Percentiles rank a stretch among this genome's conserved stretches.
Conservation (phyloP, 2,329 filamentous ascomycete genomes). For the Cordyceps pruinosa region DNA sequence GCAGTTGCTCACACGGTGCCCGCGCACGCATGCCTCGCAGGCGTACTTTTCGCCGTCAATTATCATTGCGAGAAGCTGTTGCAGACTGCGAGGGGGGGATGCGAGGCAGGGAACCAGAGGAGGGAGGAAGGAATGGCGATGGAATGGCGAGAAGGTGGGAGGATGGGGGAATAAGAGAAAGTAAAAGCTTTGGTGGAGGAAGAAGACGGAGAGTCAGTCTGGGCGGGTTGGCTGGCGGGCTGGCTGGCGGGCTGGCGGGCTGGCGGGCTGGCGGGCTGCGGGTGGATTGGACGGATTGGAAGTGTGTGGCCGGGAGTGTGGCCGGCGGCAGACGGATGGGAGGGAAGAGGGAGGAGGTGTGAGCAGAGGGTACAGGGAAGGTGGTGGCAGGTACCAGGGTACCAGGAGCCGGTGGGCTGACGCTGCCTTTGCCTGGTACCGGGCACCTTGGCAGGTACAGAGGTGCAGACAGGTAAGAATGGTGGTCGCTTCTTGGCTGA, state of each 20-base stretch:
- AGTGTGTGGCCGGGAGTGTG: not conserved
- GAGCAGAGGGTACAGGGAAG: not conserved
- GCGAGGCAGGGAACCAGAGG: slow-evolving; percentile 5
- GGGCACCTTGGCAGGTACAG: too few relatives aligned
- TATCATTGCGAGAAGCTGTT: slow-evolving; percentile 50
- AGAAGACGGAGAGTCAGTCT: slow-evolving; percentile 5
- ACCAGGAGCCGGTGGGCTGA: not conserved
- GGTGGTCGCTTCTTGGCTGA: not conserved
- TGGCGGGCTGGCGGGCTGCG: too few relatives aligned
- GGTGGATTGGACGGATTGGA: too few relatives aligned
- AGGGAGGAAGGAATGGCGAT: not conserved
- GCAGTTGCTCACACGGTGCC: slow-evolving; percentile 98
- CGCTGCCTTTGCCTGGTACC: not conserved
- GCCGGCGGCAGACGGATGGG: not conserved
- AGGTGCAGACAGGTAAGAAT: not conserved
- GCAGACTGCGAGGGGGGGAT: slow-evolving; percentile 13
- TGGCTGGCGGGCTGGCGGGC: too few relatives aligned
- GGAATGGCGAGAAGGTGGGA: not conserved
- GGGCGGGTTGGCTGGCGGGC: too few relatives aligned
- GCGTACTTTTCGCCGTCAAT: slow-evolving; percentile 96
- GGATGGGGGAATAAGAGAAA: slow-evolving; percentile 4
- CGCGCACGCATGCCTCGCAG: slow-evolving; percentile 95
- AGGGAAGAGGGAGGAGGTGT: not conserved
- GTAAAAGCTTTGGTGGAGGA: slow-evolving; percentile 9
- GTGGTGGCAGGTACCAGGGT: not conserved